Percentiles rank a stretch among this genome's conserved stretches.
Conservation (phyloP, 176 grass and related monocot genomes). For the Carex myosuroides region DNA sequence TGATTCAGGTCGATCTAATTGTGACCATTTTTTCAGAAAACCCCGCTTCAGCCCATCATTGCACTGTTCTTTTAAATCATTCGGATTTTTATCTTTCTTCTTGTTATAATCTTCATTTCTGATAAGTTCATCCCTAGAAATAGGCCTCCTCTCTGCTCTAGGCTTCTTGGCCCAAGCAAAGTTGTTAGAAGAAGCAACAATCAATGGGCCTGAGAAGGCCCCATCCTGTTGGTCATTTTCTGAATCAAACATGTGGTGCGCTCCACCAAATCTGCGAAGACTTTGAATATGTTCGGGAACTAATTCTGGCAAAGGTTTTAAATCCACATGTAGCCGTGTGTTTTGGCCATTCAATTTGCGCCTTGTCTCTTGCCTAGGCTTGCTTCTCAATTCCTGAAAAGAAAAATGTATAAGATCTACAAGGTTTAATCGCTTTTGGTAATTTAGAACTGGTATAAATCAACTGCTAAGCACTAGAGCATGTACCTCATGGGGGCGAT, state of each 20-base stretch:
- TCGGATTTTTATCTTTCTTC: constrained; percentile 19
- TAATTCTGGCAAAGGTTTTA: constrained; percentile 34
- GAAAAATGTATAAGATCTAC: constrained; percentile 17
- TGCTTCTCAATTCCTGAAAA: constrained; percentile 45
- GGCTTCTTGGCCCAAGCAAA: constrained; percentile 81
- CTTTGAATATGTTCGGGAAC: constrained; percentile 14
- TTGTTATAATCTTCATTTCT: constrained; percentile 28
- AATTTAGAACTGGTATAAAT: background rate
- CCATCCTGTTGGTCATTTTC: constrained; percentile 50
- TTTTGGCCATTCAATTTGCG: constrained; percentile 26
- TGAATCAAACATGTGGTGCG: constrained; percentile 19
- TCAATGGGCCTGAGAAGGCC: constrained; percentile 66
- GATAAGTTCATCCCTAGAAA: constrained; percentile 35
- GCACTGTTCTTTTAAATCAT: constrained; percentile 31
- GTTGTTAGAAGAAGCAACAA: constrained; percentile 61
- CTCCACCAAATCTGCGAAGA: constrained; percentile 30
- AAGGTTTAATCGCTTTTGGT: background rate
- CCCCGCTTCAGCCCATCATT: constrained; percentile 35
- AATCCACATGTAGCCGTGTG: constrained; percentile 42
- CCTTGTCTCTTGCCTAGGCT: constrained; percentile 36
- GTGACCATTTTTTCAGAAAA: constrained; percentile 77
- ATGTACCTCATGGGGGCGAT: background rate
- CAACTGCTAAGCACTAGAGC: background rate
- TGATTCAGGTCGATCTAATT: constrained; percentile 72
- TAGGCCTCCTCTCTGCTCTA: constrained; percentile 47